Evolutionary conservation across 2,329 filamentous ascomycete species (phyloP).

Genomic region (Alternaria postmessia): DNA sequence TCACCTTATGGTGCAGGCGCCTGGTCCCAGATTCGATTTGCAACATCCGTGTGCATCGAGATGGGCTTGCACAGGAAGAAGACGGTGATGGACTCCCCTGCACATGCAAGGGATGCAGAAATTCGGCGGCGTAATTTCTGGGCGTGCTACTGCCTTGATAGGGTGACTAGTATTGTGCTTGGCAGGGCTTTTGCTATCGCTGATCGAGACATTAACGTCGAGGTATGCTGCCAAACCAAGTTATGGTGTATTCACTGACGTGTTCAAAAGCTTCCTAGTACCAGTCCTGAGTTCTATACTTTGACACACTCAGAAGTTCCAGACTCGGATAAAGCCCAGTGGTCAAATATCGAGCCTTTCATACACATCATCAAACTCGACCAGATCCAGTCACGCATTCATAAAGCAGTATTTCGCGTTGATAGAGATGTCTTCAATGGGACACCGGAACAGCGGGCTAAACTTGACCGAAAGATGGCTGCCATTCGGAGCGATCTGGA

Average conservation of each 20-base stretch:
- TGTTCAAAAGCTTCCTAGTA: slow-evolving; percentile 30
- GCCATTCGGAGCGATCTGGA: slow-evolving; percentile 30
- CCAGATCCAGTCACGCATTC: slow-evolving; percentile 35
- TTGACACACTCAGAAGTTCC: slow-evolving; percentile 30
- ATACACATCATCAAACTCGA: slow-evolving; percentile 39
- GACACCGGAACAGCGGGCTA: slow-evolving; percentile 23
- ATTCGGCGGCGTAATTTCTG: slow-evolving; percentile 36
- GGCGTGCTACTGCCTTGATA: slow-evolving; percentile 39
- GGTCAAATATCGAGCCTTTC: slow-evolving; percentile 38
- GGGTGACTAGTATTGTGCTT: slow-evolving; percentile 36
- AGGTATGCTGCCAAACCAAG: slow-evolving; percentile 19
- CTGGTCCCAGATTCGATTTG: slow-evolving; percentile 39
- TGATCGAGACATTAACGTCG: slow-evolving; percentile 39
- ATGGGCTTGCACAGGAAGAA: slow-evolving; percentile 40
- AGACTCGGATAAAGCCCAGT: slow-evolving; percentile 17
- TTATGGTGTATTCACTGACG: not conserved
- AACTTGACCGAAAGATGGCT: slow-evolving; percentile 31
- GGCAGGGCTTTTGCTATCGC: slow-evolving; percentile 38
- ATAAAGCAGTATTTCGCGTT: slow-evolving; percentile 37
- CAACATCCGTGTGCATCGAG: slow-evolving; percentile 39
- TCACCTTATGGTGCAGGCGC: slow-evolving; percentile 39
- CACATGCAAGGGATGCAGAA: slow-evolving; percentile 30
- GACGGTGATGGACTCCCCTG: slow-evolving; percentile 20
- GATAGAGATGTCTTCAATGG: slow-evolving; percentile 26
- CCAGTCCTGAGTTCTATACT: slow-evolving; percentile 28